Base-by-base conservation (phyloP, 2,329 filamentous ascomycete species). In the Beauveria asiatica region DNA sequence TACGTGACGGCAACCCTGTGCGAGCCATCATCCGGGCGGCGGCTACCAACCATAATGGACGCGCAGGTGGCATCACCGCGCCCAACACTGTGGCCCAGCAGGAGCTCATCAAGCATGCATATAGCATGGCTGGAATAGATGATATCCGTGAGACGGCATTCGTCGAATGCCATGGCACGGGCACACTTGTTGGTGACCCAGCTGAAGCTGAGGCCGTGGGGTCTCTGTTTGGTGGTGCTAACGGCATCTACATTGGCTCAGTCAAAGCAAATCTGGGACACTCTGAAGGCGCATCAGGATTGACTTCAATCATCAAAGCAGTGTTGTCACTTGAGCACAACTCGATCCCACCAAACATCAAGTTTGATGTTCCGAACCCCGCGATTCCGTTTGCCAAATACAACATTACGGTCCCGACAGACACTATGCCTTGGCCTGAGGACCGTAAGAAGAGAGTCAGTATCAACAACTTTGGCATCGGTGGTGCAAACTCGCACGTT, bases 91-190 rank as follows among this genome's bases (percentile, higher is more conserved):
- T 57, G 0, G 67, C 70, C 1, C 76, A 80, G 44, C 72, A 69
- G 19, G 67, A 65, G 0, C 57, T 78, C 19, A 79, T 80, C 8
- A 63, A 70, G n/a, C 61, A 63, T 2, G 70, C 72, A 1, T 80
- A 80, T 62, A 21, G 52, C 2, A 23, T 46, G 10, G 69, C 71
- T 1, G 70, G 68, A 3, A 64, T 73, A 50, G 48, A 50, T n/a
- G 33, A 33, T 19, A 65, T 64, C 27, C 46, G 65, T 10, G 44
- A 60, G 3, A 73, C 70, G 0, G 67, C 63, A 8, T 69, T 69
- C 23, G 61, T 74, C 2, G 73, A 80, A 62, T 74, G 72, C 33
- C 78, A 81, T 45, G 78, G 76, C 0, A 80, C 78, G 0, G 77
- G 77, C 1, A 80, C 78, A 0, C 59, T 65, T 3, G 70, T 68